phyloP scores from a whole-genome alignment of 768 basidiomycete genomes.

The Neoboletus magnificus region DNA sequence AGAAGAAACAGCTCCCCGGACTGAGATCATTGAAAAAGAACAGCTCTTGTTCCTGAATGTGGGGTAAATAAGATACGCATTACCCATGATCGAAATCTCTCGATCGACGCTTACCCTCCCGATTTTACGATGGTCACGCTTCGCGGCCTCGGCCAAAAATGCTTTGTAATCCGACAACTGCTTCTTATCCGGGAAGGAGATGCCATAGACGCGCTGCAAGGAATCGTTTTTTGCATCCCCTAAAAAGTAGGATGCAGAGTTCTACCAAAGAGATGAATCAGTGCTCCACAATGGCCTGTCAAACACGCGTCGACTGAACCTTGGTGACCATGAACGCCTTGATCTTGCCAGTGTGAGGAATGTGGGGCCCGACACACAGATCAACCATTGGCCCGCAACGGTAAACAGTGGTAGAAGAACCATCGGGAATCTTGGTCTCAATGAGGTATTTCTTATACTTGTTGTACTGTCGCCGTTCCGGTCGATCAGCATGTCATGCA shows the following conservation, averaged over 20 bases:
- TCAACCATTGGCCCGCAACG: constrained; percentile 99
- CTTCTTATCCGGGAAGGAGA: constrained; percentile 98
- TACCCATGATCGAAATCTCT: not conserved
- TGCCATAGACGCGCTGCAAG: constrained; percentile 94
- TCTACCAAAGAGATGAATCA: constrained; percentile 45
- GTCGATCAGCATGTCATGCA: not conserved
- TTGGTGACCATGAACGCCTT: constrained; percentile 98
- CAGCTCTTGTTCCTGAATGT: constrained; percentile 80
- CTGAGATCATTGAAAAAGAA: constrained; percentile 98
- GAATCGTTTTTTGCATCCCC: constrained; percentile 92
- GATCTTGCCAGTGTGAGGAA: constrained; percentile 96
- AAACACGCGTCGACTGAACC: constrained; percentile 36
- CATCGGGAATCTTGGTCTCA: constrained; percentile 92
- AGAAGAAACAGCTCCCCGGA: constrained; percentile 94
- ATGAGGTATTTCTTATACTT: constrained; percentile 97
- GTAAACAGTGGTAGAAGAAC: constrained; percentile 95
- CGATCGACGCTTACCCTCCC: constrained; percentile 55
- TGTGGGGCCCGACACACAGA: constrained; percentile 94
- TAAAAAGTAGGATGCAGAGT: constrained; percentile 97
- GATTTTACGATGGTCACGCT: constrained; percentile 94
- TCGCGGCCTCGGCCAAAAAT: constrained; percentile 97
- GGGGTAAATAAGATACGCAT: not conserved
- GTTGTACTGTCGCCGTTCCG: constrained; percentile 72
- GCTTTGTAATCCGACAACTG: constrained; percentile 92
- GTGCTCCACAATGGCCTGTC: not conserved